A percentile compares a stretch with the other conserved stretches of the same genome.
phyloP scores from a whole-genome alignment of 768 basidiomycete species.

The Boletus reticulatus region DNA sequence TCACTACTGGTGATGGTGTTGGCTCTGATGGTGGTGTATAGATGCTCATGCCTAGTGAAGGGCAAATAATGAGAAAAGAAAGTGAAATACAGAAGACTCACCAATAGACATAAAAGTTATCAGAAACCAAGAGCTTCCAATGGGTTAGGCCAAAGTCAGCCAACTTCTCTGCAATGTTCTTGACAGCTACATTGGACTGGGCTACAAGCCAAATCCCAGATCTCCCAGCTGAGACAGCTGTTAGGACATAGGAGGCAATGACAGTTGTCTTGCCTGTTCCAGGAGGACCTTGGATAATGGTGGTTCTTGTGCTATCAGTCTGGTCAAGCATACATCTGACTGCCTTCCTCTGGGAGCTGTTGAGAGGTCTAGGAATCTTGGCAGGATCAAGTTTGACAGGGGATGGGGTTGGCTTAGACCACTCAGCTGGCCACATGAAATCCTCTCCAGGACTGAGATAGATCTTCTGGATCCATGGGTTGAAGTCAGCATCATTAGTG shows the following conservation, averaged over 20 bases:
- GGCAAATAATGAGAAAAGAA: not conserved
- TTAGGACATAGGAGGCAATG: slow-evolving; percentile 59
- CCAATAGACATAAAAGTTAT: slow-evolving; percentile 67
- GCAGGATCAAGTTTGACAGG: slow-evolving; percentile 14
- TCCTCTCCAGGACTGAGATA: slow-evolving; percentile 29
- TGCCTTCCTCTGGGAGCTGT: slow-evolving; percentile 39
- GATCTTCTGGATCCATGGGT: slow-evolving; percentile 39
- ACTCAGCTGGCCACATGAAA: slow-evolving; percentile 39
- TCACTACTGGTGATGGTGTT: slow-evolving; percentile 54
- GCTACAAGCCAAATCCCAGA: slow-evolving; percentile 77
- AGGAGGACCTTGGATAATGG: slow-evolving; percentile 50
- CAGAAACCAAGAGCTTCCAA: slow-evolving; percentile 72
- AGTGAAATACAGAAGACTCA: slow-evolving; percentile 30
- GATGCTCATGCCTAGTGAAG: slow-evolving; percentile 73
- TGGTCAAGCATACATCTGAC: slow-evolving; percentile 38
- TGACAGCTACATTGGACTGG: slow-evolving; percentile 85
- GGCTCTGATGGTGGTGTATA: slow-evolving; percentile 49
- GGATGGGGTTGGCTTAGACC: slow-evolving; percentile 17
- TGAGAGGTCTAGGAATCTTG: slow-evolving; percentile 32
- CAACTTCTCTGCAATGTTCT: slow-evolving; percentile 85
- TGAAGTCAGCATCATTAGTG: slow-evolving; percentile 27
- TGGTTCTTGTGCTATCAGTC: slow-evolving; percentile 34
- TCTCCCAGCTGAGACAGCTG: slow-evolving; percentile 38
- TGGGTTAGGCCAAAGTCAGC: slow-evolving; percentile 46
- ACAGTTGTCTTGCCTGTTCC: slow-evolving; percentile 76